Base-by-base conservation (phyloP, 768 basidiomycete species). In the Kwoniella heveanensis region DNA sequence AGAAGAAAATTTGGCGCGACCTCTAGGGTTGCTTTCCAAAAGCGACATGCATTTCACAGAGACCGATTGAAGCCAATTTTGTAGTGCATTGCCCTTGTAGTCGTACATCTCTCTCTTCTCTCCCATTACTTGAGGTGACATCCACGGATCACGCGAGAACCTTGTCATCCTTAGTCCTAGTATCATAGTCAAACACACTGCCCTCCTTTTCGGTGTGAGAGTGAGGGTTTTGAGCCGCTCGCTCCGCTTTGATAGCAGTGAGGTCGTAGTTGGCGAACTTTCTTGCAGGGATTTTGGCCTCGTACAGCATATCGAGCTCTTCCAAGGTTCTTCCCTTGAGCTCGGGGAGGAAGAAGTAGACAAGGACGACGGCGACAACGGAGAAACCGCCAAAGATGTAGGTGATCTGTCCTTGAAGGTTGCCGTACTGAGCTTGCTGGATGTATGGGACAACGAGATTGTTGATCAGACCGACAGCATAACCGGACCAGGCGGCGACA, bases 401-500 rank as follows among this genome's bases (percentile, higher is more conserved):
- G 37, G 58, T 39, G 59, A 65, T 65, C 21, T 54, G 51, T 9
- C 63, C 70, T n/a, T 70, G 70, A 13, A 72, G 51, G 48, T 70
- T 66, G 10, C 60, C 73, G 57, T 69, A 71, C 4, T 60, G 49
- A 2, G 63, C 54, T 29, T 70, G 52, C 30, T 74, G 73, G 13
- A 74, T 57, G 60, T 71, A 76, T 9, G 74, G 74, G 7, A 54
- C 25, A 13, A 73, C 67, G 19, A 73, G 50, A n/a, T 36, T 59
- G 63, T 66, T 63, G 63, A 66, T 56, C 54, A 71, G 53, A 13
- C 62, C 62, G 12, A 62, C 56, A 10, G n/a, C 61, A 37, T 62
- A 67, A 22, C 66, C 68, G 37, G 48, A 53, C 57, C 62, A 67
- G 12, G 68, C 59, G 2, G 58, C 67, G 7, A 66, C 30, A 3